Evolutionary conservation across 805 yeast species (phyloP), one percentile per base, ranked within the genome.

Genomic region (Candida sphagnicola): DNA sequence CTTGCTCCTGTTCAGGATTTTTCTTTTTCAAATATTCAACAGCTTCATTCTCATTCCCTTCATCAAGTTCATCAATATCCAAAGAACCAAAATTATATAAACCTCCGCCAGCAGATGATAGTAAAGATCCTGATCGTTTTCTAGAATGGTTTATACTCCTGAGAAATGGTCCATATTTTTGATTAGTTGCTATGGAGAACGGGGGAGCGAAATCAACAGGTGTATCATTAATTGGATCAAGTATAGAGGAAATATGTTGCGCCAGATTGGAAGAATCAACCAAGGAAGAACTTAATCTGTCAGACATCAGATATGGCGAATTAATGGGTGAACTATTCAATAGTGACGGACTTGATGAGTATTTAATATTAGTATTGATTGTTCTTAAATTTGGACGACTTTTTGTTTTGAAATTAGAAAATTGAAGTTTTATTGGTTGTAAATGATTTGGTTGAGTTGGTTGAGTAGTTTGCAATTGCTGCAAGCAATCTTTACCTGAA

Each of bases 141-240:
- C 56, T 41, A 6, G 49, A 31, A 33, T 50, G 57, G 31, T 37
- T 43, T 18, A 28, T 31, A 34, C 38, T 38, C 17, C 50, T 38
- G 4, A 34, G n/a, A 15, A 11, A 4, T 3, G 37, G 13, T 12
- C 24, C 29, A 10, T 16, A 26, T 6, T 31, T 25, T 21, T 16
- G 11, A 15, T 33, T 23, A 18, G 32, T 32, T 15, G 35, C 23
- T 12, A 28, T 31, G 14, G 42, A 41, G 19, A 36, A 43, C 8
- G 65, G 61, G 17, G 60, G 55, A 1, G 59, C 44, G 37, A 64
- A 63, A 39, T 65, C 70, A 13, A 61, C 67, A 5, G 70, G 70
- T 2, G 64, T 47, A 39, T 65, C 71, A 41, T 64, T 64, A 39
- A 64, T 65, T 12, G 67, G 65, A 42, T 65, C 71, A 30, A 62